phyloP scores from a whole-genome alignment of 2,329 filamentous ascomycete genomes.

The Didymosphaeria variabile region DNA sequence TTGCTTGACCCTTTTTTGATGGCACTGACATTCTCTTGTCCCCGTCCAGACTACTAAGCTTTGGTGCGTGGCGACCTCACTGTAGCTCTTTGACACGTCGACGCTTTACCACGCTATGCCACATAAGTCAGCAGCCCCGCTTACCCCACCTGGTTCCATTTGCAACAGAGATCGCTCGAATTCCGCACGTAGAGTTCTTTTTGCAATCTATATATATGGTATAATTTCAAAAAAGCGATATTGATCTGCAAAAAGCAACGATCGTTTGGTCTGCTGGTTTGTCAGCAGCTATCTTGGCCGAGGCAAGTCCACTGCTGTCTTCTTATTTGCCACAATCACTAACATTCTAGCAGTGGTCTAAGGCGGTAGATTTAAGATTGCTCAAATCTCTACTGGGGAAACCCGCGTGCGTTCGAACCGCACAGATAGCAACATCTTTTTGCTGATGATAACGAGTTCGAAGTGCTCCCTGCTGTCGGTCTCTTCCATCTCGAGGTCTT shows the following conservation, averaged over 20 bases:
- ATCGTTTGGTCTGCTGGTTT: background rate
- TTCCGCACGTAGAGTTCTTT: too few relatives aligned
- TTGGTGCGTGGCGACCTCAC: too few relatives aligned
- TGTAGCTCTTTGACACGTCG: too few relatives aligned
- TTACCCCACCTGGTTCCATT: too few relatives aligned
- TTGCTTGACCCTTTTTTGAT: too few relatives aligned
- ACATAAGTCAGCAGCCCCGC: too few relatives aligned
- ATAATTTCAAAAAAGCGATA: background rate
- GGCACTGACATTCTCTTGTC: too few relatives aligned
- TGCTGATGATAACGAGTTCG: constrained; percentile 31
- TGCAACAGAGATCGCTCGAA: too few relatives aligned
- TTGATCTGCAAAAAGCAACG: background rate
- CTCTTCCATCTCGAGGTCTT: background rate
- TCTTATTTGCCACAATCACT: background rate
- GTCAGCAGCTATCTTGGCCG: background rate
- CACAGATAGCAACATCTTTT: constrained; percentile 28
- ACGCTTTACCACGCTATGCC: too few relatives aligned
- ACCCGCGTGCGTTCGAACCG: constrained; percentile 39
- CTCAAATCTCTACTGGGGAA: constrained; percentile 29
- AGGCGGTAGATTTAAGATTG: constrained; percentile 35
- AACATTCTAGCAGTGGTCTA: constrained; percentile 21
- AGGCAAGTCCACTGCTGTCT: background rate
- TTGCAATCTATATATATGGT: too few relatives aligned
- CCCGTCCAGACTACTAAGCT: too few relatives aligned
- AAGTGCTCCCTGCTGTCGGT: constrained; percentile 21